Evolutionary conservation across 176 grass and related monocot species (phyloP).

Genomic region (Saccharum spontaneum): DNA sequence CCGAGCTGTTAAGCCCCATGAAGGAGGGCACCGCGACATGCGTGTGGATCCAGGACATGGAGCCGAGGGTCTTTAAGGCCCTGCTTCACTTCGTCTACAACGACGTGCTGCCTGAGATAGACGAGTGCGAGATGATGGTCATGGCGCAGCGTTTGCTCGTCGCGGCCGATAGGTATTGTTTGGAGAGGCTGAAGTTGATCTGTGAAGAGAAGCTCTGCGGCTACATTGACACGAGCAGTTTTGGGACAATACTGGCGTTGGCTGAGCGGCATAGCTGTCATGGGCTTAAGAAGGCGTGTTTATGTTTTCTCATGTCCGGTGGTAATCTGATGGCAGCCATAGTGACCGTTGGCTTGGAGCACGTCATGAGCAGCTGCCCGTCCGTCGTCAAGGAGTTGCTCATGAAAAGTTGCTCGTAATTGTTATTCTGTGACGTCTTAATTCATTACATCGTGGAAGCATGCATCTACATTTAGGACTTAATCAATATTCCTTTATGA

Average conservation of each 20-base stretch:
- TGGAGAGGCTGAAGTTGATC: slow-evolving; percentile 35
- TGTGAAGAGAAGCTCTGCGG: background rate
- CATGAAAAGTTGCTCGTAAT: too few species aligned
- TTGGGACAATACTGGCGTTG: slow-evolving; percentile 7
- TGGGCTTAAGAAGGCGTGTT: slow-evolving; percentile 35
- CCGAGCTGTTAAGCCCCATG: background rate
- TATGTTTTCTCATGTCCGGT: slow-evolving; percentile 19
- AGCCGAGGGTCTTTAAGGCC: background rate
- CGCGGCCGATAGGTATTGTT: slow-evolving; percentile 25
- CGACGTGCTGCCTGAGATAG: background rate
- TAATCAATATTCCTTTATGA: too few species aligned
- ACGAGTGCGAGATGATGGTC: background rate
- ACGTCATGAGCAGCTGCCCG: background rate
- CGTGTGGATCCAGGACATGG: background rate
- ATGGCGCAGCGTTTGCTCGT: slow-evolving; percentile 26
- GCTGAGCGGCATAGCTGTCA: slow-evolving; percentile 30
- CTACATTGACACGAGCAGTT: background rate
- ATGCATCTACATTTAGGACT: too few species aligned
- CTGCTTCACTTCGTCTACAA: background rate
- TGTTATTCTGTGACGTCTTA: too few species aligned
- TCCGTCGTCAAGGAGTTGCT: too few species aligned
- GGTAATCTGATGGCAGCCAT: slow-evolving; percentile 8
- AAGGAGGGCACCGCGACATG: background rate
- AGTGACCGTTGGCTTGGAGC: background rate
- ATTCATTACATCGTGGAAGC: too few species aligned